Conservation (phyloP, 73 alveolate genomes). For the Urostyla sp. region DNA sequence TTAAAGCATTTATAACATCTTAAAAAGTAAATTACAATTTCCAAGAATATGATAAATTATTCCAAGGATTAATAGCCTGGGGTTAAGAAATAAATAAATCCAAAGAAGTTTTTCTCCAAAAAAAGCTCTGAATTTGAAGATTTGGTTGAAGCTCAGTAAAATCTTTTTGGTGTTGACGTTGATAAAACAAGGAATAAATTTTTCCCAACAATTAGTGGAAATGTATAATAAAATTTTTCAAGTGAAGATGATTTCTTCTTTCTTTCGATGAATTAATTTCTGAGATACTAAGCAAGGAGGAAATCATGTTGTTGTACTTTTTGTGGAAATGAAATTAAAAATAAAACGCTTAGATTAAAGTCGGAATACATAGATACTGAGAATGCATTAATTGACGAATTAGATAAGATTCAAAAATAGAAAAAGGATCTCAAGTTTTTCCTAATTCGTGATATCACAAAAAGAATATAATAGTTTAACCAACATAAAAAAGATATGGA, state of each 20-base stretch:
- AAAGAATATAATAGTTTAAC: slow-evolving; percentile 6
- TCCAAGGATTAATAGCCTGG: no score
- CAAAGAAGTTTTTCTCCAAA: no score
- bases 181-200: no score
- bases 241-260: slow-evolving; percentile 35
- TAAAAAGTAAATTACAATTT: no score
- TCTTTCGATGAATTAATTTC: slow-evolving; percentile 17
- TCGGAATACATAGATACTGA: slow-evolving; percentile 42
- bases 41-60: no score
- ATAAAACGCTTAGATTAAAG: neutral
- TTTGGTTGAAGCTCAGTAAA: no score
- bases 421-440: neutral
- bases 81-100: no score
- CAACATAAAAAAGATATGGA: neutral
- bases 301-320: slow-evolving; percentile 19
- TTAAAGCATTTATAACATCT: no score
- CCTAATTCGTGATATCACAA: slow-evolving; percentile 14
- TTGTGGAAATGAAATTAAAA: slow-evolving; percentile 28
- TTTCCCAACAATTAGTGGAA: no score
- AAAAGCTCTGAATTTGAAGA: no score
- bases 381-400: slow-evolving; percentile 11
- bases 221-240: no score
- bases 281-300: slow-evolving; percentile 19
- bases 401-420: neutral
- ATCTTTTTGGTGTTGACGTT: no score